Evolutionary conservation across 2,329 filamentous ascomycete species (phyloP).

Genomic region (Iodosphaeria phyllophila): DNA sequence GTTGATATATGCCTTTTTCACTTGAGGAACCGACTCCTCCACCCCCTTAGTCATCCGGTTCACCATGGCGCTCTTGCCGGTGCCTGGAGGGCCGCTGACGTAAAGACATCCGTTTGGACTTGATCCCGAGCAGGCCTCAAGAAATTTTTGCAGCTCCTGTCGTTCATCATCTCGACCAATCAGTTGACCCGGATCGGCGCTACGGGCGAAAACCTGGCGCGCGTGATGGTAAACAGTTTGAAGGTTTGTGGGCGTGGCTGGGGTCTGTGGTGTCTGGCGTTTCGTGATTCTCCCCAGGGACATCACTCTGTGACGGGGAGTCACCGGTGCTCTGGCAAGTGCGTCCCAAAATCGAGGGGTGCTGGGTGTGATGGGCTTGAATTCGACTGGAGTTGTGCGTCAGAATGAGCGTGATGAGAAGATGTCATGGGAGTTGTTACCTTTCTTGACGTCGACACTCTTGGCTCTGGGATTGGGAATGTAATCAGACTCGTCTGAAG

Average conservation of each 20-base stretch:
- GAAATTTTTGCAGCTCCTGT: constrained; percentile 47
- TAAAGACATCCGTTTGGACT: constrained; percentile 68
- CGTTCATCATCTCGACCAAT: constrained; percentile 58
- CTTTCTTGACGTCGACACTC: neutral
- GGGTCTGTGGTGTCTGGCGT: constrained; percentile 61
- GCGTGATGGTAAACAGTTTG: constrained; percentile 75
- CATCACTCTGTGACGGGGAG: constrained; percentile 70
- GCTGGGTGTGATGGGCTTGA: constrained; percentile 45
- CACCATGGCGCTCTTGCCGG: constrained; percentile 90
- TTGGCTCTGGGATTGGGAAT: neutral
- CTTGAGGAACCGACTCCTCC: constrained; percentile 24
- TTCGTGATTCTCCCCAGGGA: constrained; percentile 58
- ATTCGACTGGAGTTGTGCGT: constrained; percentile 7
- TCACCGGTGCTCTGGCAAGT: constrained; percentile 51
- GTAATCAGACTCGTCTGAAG: constrained; percentile 1
- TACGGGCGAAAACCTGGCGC: constrained; percentile 70
- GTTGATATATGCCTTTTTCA: constrained; percentile 70
- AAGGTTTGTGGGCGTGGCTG: constrained; percentile 45
- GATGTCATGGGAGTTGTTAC: neutral
- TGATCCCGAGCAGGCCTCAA: constrained; percentile 41
- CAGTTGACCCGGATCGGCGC: constrained; percentile 53
- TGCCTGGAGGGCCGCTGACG: constrained; percentile 87
- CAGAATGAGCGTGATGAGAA: constrained; percentile 1
- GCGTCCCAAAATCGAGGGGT: constrained; percentile 69
- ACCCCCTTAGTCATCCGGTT: constrained; percentile 54